These are phyloP conservation scores for Daldinia eschscholtzii DNA, from an alignment of 2,329 filamentous ascomycete species.

Conservation along the genomic window DNA sequence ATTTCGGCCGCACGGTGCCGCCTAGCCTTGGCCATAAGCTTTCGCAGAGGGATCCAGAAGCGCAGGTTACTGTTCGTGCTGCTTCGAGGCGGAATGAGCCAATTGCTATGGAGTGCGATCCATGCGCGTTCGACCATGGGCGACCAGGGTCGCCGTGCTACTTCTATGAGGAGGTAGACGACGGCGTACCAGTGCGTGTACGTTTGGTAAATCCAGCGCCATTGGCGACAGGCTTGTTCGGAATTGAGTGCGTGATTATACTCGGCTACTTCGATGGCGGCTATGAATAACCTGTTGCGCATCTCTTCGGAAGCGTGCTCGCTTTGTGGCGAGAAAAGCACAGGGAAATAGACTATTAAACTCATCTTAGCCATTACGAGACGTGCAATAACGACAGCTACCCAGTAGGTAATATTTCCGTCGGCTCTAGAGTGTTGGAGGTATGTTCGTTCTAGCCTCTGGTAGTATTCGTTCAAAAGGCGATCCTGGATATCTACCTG, in stretches of 20 bases:
- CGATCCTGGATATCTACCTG: conserved; percentile 57
- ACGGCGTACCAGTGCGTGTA: conserved; percentile 67
- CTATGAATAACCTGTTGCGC: conserved; percentile 77
- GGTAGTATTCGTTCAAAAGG: conserved; percentile 42
- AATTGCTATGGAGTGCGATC: conserved; percentile 48
- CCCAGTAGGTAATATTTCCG: conserved; percentile 55
- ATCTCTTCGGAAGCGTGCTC: conserved; percentile 70
- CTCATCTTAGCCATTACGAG: conserved; percentile 84
- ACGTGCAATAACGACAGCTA: conserved; percentile 69
- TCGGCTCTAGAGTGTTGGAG: conserved; percentile 55
- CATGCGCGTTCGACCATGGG: conserved; percentile 49
- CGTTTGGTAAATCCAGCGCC: conserved; percentile 64
- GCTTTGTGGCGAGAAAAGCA: conserved; percentile 71
- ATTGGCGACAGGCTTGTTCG: conserved; percentile 63
- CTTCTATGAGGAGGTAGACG: conserved; percentile 63
- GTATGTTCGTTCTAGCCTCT: conserved; percentile 58
- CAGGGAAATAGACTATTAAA: conserved; percentile 80
- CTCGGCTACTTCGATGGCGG: conserved; percentile 80
- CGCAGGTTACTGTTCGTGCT: conserved; percentile 48
- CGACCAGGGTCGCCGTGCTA: conserved; percentile 51
- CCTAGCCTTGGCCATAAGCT: conserved; percentile 56
- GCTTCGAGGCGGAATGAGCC: conserved; percentile 48
- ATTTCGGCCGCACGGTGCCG: conserved; percentile 56
- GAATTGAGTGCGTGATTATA: conserved; percentile 75
- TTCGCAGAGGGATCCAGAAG: conserved; percentile 59